Percentiles rank a stretch among this genome's conserved stretches.
Conservation (phyloP, 352 stramenopile genomes). For the Aphanomyces invadans region DNA sequence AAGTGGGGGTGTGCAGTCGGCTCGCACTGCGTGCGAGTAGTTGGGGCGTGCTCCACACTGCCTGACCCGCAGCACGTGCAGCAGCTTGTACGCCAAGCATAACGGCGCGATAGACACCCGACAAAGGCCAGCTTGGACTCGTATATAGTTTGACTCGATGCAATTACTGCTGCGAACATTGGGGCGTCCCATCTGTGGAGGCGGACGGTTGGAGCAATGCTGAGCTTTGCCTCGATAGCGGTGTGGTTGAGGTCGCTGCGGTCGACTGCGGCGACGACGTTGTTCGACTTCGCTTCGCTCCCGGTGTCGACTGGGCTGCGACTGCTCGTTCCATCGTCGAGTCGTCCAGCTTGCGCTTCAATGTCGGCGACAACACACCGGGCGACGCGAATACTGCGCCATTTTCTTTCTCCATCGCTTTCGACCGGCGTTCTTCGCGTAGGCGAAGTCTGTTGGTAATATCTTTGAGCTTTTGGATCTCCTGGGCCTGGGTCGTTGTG, state of each 20-base stretch:
- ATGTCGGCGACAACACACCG: neutral
- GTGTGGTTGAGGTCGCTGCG: too few relatives aligned
- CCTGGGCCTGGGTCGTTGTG: neutral
- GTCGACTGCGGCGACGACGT: neutral
- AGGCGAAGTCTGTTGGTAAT: neutral
- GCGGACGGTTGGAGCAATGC: neutral
- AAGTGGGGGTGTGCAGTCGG: constrained; percentile 47
- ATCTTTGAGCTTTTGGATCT: constrained; percentile 10
- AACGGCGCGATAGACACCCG: too few relatives aligned
- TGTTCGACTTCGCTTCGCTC: neutral
- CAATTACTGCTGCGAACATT: constrained; percentile 13
- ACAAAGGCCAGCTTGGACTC: too few relatives aligned
- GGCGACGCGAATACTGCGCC: neutral
- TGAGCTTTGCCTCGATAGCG: too few relatives aligned
- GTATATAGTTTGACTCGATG: too few relatives aligned
- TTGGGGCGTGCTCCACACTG: constrained; percentile 13
- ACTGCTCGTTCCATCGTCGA: neutral
- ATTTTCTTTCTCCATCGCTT: constrained; percentile 3
- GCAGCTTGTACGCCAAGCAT: too few relatives aligned
- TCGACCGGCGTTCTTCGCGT: neutral
- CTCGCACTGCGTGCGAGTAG: constrained; percentile 3
- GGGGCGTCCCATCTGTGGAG: neutral
- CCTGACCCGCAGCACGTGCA: neutral
- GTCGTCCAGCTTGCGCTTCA: neutral
- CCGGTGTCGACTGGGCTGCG: neutral